Evolutionary conservation across 2,329 filamentous ascomycete species (phyloP).

Genomic region (Cytospora chrysosperma): DNA sequence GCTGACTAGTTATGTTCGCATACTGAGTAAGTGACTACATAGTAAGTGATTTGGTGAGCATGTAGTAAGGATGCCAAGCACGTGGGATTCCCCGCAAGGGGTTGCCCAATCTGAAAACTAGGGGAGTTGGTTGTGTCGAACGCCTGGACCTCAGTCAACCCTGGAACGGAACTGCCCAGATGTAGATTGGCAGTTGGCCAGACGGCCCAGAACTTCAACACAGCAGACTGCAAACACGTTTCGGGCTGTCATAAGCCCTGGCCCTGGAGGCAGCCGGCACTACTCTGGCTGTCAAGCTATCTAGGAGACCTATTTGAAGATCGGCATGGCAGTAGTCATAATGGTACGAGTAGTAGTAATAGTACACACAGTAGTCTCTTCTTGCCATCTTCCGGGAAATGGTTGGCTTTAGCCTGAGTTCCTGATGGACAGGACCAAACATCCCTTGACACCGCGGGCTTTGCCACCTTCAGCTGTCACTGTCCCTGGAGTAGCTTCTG

Average conservation of each 20-base stretch:
- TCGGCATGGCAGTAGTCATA: constrained; percentile 7
- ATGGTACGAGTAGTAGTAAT: background rate
- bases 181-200: too few species aligned
- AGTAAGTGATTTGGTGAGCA: too few species aligned
- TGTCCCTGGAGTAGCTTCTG: background rate
- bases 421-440: background rate
- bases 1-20: background rate
- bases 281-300: background rate
- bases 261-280: constrained; percentile 12
- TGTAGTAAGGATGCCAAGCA: background rate
- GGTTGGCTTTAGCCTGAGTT: background rate
- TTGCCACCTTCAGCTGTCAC: constrained; percentile 1
- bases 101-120: background rate
- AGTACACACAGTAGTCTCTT: background rate
- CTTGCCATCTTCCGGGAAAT: constrained; percentile 9
- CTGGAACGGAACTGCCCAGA: background rate
- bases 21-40: background rate
- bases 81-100: background rate
- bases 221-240: background rate
- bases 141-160: background rate
- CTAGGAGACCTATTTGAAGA: constrained; percentile 6
- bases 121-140: background rate
- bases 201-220: background rate
- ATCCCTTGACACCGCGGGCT: background rate
- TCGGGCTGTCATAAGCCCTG: background rate